A percentile compares a stretch with the other conserved stretches of the same genome.
phyloP scores from a whole-genome alignment of 306 rosid genomes.

The Vigna unguiculata region DNA sequence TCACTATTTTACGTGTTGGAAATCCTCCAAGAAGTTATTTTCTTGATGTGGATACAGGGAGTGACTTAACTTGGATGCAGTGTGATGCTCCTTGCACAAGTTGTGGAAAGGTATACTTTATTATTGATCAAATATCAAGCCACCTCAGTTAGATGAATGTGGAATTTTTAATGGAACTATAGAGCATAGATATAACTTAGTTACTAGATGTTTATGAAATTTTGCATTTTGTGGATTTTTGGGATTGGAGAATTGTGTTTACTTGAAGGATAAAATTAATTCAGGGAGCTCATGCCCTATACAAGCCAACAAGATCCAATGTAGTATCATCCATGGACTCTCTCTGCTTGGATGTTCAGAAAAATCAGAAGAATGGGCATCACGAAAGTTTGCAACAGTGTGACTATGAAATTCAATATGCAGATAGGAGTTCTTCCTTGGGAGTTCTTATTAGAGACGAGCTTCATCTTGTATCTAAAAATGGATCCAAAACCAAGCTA shows the following conservation, averaged over 20 bases:
- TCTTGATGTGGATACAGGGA: slow-evolving; percentile 85
- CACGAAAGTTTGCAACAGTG: slow-evolving; percentile 67
- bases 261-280: slow-evolving; percentile 49
- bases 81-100: slow-evolving; percentile 90
- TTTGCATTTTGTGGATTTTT: slow-evolving; percentile 24
- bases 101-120: slow-evolving; percentile 72
- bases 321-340: slow-evolving; percentile 57
- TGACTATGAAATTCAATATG: slow-evolving; percentile 85
- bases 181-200: background rate
- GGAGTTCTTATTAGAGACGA: slow-evolving; percentile 82
- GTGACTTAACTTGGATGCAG: slow-evolving; percentile 90
- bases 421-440: slow-evolving; percentile 80
- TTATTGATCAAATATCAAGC: background rate
- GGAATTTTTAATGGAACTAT: background rate
- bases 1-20: slow-evolving; percentile 68
- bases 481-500: slow-evolving; percentile 67
- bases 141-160: slow-evolving; percentile 8
- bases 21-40: slow-evolving; percentile 78
- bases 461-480: slow-evolving; percentile 57
- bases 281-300: slow-evolving; percentile 74
- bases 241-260: slow-evolving; percentile 26
- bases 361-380: slow-evolving; percentile 51
- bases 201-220: slow-evolving; percentile 22
- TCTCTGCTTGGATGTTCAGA: slow-evolving; percentile 69
- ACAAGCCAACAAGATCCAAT: slow-evolving; percentile 71